Conservation (phyloP, 1,139 yeast species). For the Hyphopichia fennica region DNA sequence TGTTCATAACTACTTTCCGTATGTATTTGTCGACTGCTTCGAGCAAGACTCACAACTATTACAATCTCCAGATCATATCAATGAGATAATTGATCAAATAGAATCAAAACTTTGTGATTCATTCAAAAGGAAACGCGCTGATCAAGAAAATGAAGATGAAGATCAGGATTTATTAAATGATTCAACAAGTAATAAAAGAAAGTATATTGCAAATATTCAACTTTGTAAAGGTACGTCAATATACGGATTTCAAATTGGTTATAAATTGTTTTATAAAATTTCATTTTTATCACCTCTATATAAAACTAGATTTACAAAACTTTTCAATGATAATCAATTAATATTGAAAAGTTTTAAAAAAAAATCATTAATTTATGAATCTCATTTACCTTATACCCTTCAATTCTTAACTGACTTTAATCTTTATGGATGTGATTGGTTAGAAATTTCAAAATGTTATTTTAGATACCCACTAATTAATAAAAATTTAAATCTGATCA, state of each 20-base stretch:
- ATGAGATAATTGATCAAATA: conserved; percentile 14
- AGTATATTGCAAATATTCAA: conserved; percentile 64
- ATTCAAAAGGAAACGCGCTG: conserved; percentile 11
- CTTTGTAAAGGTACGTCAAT: conserved; percentile 77
- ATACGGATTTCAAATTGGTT: conserved; percentile 78
- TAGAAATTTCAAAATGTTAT: conserved; percentile 36
- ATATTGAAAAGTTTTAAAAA: conserved; percentile 5
- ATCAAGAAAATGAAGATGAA: conserved; percentile 10
- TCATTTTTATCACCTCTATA: conserved; percentile 65
- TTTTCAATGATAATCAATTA: conserved; percentile 54
- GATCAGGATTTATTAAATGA: neutral
- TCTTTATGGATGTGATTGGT: conserved; percentile 81
- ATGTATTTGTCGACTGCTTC: conserved; percentile 60
- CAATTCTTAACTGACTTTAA: conserved; percentile 86
- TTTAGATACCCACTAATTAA: conserved; percentile 42
- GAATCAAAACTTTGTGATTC: conserved; percentile 19
- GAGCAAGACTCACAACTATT: conserved; percentile 11
- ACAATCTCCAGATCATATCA: conserved; percentile 9
- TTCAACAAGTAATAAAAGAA: conserved; percentile 11
- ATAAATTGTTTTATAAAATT: conserved; percentile 64
- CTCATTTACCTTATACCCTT: conserved; percentile 73
- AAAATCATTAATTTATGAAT: conserved; percentile 48
- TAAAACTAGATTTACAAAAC: conserved; percentile 56
- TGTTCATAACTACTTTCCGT: conserved; percentile 84
- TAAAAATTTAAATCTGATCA: neutral